Base-by-base conservation (phyloP, 106 monocot species). In the Dendrobium catenatum region DNA sequence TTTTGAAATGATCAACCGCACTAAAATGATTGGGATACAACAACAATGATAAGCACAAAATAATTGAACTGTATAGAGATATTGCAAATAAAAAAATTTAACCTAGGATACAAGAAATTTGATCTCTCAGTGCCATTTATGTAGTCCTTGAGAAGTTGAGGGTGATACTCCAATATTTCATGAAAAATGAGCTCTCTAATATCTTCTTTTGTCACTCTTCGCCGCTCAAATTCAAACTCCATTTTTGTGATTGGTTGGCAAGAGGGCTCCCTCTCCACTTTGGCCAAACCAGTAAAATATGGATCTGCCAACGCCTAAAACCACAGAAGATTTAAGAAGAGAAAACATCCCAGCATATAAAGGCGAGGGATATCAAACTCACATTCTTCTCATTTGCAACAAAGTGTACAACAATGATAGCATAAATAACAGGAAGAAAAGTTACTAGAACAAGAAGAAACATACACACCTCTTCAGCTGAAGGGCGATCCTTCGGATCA, bases 81-180 rank as follows among this genome's bases (percentile, higher is more conserved):
- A 54, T 6, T n/a, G 59, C 72, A n/a, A 55, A 31, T 42, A 75
- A 79, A 78, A 20, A 42, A 55, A 77, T 9, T 1, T 70, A 72
- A 95, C 95, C 95, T 96, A 42, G 91, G 96, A 80, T 91, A 93
- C 9, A 96, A 85, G 76, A 96, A 96, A 33, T 70, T 96, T 72
- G 96, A 85, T 78, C 89, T 86, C 75, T 96, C 93, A 16, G 90
- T 82, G 72, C 96, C 91, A 87, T 85, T 91, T 10, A 81, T 80
- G 40, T 96, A 91, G 73, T 96, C 93, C 81, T 96, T 96, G 6
- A 91, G 89, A 78, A 96, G 66, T 49, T 93, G 96, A 42, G 96
- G 96, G 84, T 96, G 93, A 61, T 96, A 93, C 76, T 96, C 96
- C 83, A 96, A 86, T 80, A 93, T 96, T 67, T 96, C 96, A 43